Evolutionary conservation across 2,329 filamentous ascomycete species (phyloP).

Genomic region (Curvularia hawaiiensis): DNA sequence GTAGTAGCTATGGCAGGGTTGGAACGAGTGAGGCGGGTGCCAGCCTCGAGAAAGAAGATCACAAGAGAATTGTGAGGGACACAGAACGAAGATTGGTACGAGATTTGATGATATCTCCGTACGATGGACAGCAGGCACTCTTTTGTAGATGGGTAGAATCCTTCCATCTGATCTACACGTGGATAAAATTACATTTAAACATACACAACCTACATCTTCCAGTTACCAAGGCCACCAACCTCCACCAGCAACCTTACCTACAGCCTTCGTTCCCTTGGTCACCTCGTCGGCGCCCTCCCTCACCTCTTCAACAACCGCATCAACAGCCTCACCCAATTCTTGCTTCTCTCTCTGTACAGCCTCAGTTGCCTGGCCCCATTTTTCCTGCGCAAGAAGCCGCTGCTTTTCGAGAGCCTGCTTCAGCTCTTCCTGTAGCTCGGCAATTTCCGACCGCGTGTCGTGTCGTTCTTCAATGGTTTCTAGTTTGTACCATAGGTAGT

Average conservation of each 20-base stretch:
- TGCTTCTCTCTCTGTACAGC: constrained; percentile 18
- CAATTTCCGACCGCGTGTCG: constrained; percentile 50
- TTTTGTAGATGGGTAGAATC: constrained; percentile 4
- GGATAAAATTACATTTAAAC: not conserved
- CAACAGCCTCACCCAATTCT: constrained; percentile 14
- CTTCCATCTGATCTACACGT: constrained; percentile 4
- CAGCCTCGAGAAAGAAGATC: not conserved
- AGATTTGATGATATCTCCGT: not conserved
- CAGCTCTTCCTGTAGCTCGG: constrained; percentile 30
- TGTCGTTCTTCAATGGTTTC: constrained; percentile 72
- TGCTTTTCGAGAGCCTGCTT: constrained; percentile 26
- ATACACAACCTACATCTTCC: not conserved
- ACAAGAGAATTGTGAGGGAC: not conserved
- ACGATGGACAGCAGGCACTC: not conserved
- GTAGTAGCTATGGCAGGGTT: not conserved
- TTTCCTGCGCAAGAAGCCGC: constrained; percentile 16
- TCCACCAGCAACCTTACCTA: constrained; percentile 22
- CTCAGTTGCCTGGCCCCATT: constrained; percentile 13
- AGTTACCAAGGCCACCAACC: constrained; percentile 37
- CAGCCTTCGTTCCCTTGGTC: constrained; percentile 19
- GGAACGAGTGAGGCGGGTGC: too few relatives aligned
- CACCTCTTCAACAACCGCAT: constrained; percentile 20
- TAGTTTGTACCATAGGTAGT: constrained; percentile 75
- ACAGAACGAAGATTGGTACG: not conserved
- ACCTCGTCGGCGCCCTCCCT: constrained; percentile 24